Evolutionary conservation across 1,284 basidiomycete genomes (phyloP).

Genomic region (Athelia sp.): DNA sequence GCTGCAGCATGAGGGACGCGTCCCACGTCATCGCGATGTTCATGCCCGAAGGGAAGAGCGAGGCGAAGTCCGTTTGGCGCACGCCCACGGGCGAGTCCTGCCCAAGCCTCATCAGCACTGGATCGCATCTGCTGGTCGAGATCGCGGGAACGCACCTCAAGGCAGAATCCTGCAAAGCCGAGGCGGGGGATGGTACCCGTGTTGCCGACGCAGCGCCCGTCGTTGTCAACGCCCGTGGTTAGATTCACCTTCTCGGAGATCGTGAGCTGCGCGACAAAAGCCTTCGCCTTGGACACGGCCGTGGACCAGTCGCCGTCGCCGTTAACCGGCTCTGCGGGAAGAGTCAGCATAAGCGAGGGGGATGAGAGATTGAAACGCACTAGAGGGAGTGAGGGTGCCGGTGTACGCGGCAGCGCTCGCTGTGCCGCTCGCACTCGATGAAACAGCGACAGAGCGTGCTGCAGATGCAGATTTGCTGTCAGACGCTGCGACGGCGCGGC

Average conservation of each 20-base stretch:
- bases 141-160: too few species aligned
- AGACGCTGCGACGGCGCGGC: too few species aligned
- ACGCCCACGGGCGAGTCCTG: conserved; percentile 33
- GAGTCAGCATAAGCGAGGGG: background rate
- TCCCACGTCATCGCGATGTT: conserved; percentile 23
- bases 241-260: conserved; percentile 25
- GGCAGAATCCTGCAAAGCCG: conserved; percentile 7
- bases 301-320: conserved; percentile 8
- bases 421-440: background rate
- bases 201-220: conserved; percentile 42
- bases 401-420: background rate
- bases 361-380: background rate
- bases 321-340: conserved; percentile 6
- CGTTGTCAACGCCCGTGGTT: conserved; percentile 23
- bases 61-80: conserved; percentile 12
- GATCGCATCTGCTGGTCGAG: too few species aligned
- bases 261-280: conserved; percentile 10
- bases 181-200: conserved; percentile 23
- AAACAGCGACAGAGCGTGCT: too few species aligned
- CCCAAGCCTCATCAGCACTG: too few species aligned
- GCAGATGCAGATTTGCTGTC: background rate
- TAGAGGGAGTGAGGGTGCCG: background rate
- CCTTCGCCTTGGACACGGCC: conserved; percentile 12
- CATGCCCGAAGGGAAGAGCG: conserved; percentile 16
- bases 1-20: conserved; percentile 32